Percentiles rank a stretch among this genome's conserved stretches.
Evolutionary conservation across 768 basidiomycete genomes (phyloP).

Genomic region (Russula sp.): DNA sequence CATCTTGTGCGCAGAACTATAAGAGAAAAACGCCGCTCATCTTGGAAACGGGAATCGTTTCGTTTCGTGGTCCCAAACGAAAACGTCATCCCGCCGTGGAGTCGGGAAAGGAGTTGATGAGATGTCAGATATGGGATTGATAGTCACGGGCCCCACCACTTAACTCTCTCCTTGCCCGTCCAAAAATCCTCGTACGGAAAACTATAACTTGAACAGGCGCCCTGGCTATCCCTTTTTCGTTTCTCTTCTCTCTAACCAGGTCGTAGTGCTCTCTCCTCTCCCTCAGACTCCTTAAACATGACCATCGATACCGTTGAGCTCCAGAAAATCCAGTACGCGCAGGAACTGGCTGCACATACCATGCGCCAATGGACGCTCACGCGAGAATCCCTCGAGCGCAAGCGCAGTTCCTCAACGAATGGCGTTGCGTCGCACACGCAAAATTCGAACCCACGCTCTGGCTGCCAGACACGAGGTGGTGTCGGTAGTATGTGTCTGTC

Average conservation of each 20-base stretch:
- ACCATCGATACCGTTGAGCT: conserved; percentile 24
- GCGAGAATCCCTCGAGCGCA: conserved; percentile 25
- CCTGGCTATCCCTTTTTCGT: neutral
- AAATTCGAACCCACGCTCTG: neutral
- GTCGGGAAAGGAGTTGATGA: neutral
- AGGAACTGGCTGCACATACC: conserved; percentile 35
- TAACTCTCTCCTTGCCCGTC: neutral
- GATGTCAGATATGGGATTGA: neutral
- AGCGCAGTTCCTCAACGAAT: conserved; percentile 1
- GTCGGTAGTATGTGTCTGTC: neutral
- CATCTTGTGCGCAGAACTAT: neutral
- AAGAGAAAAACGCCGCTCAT: too few species aligned
- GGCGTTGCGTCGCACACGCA: neutral
- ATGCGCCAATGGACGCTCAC: conserved; percentile 32
- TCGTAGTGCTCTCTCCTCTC: neutral
- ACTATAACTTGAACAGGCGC: neutral
- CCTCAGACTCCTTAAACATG: neutral
- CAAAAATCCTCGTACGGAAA: neutral
- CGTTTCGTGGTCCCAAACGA: neutral
- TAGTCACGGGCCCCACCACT: neutral
- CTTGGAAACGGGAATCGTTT: neutral
- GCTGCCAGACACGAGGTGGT: neutral
- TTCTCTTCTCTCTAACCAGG: too few species aligned
- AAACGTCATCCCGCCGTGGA: conserved; percentile 1
- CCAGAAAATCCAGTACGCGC: conserved; percentile 31